Evolutionary conservation across 306 rosid genomes (phyloP).

Genomic region (Cicer cuneatum): DNA sequence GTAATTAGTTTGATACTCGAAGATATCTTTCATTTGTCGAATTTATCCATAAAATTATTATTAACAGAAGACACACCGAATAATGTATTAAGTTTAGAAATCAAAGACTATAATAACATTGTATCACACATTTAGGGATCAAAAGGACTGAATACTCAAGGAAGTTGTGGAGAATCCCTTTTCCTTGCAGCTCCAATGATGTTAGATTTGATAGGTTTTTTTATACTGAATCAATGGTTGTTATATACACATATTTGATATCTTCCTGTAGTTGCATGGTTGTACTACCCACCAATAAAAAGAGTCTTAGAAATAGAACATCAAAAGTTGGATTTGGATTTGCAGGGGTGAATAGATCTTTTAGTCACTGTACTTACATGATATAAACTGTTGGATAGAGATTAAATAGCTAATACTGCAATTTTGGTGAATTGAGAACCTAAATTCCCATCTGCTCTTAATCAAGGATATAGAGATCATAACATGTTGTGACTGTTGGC

Average conservation of each 20-base stretch:
- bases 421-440: not conserved
- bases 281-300: not conserved
- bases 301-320: not conserved
- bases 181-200: not conserved
- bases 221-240: not conserved
- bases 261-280: conserved; percentile 1
- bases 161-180: not conserved
- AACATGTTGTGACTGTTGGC: not conserved
- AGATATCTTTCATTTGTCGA: no score
- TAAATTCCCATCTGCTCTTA: not conserved
- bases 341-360: not conserved
- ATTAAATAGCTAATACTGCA: not conserved
- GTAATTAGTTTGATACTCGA: no score
- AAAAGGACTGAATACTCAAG: no score
- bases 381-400: not conserved
- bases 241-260: not conserved
- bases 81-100: no score
- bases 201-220: not conserved
- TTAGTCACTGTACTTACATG: not conserved
- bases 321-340: not conserved
- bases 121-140: no score
- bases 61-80: no score
- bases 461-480: not conserved
- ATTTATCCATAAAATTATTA: no score
- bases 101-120: no score